A percentile compares a stretch with the other conserved stretches of the same genome.
These are phyloP conservation scores for Sanghuangporus weigelae DNA, from an alignment of 1,284 basidiomycete species.

Conservation along the genomic window DNA sequence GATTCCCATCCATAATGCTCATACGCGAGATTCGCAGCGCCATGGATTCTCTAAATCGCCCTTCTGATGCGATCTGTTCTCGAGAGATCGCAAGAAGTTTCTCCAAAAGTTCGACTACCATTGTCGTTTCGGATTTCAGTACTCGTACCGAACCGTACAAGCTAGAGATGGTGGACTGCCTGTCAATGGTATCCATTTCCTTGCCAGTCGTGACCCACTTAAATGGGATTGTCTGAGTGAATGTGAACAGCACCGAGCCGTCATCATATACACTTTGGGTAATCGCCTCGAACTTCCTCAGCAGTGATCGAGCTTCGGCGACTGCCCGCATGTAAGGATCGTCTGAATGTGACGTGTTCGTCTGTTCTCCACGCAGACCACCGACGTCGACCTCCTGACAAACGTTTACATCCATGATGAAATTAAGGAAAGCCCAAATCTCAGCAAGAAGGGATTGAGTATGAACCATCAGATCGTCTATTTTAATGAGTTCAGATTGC, in stretches of 20 bases:
- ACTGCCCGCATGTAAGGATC: conserved; percentile 57
- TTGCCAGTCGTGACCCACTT: conserved; percentile 29
- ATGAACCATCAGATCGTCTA: conserved; percentile 11
- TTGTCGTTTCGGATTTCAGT: conserved; percentile 4
- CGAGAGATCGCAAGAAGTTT: conserved; percentile 7
- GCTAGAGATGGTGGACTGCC: conserved; percentile 36
- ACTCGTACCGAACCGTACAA: conserved; percentile 8
- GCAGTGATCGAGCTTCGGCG: conserved; percentile 55
- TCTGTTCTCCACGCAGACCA: conserved; percentile 47
- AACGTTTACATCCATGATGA: conserved; percentile 65
- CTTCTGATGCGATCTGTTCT: conserved; percentile 40
- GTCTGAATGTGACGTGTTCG: conserved; percentile 34
- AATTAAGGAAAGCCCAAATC: conserved; percentile 49
- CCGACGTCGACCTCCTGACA: conserved; percentile 76
- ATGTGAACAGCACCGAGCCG: conserved; percentile 49
- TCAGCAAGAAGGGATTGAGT: conserved; percentile 45
- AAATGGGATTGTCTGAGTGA: conserved; percentile 45
- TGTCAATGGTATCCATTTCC: conserved; percentile 12
- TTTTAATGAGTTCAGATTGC: neutral
- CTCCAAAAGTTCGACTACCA: conserved; percentile 7
- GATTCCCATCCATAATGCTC: conserved; percentile 50
- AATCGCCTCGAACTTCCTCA: conserved; percentile 61
- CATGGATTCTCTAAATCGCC: conserved; percentile 66
- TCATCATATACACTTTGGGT: conserved; percentile 73
- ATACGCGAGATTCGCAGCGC: conserved; percentile 68